phyloP scores from a whole-genome alignment of 2,329 filamentous ascomycete genomes.

The Fusarium ambrosium region DNA sequence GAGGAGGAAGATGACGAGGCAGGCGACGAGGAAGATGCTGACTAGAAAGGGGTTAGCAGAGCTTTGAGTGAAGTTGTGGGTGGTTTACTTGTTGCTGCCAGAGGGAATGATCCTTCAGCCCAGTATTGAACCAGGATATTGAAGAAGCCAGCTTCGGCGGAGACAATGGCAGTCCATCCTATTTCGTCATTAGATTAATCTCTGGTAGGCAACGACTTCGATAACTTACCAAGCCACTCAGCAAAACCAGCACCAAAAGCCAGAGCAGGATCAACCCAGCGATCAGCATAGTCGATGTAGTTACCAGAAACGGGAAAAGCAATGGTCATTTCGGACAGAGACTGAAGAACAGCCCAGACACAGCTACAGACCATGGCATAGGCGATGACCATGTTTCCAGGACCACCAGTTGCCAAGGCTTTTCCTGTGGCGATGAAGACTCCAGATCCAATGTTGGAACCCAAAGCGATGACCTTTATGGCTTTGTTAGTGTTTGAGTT shows the following conservation, averaged over 20 bases:
- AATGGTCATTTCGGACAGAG: conserved; percentile 38
- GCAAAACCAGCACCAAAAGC: conserved; percentile 41
- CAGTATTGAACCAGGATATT: conserved; percentile 26
- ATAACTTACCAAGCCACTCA: conserved; percentile 37
- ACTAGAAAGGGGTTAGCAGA: neutral
- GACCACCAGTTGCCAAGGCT: conserved; percentile 34
- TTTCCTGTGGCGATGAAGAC: conserved; percentile 38
- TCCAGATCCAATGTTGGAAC: conserved; percentile 37
- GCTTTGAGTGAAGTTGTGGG: too few relatives aligned
- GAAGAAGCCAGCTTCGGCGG: conserved; percentile 34
- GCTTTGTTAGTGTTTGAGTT: neutral
- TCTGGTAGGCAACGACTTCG: neutral
- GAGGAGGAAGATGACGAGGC: conserved; percentile 30
- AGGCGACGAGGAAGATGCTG: conserved; percentile 25
- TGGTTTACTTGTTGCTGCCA: conserved; percentile 15
- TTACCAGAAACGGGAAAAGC: conserved; percentile 37
- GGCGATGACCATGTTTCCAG: conserved; percentile 38
- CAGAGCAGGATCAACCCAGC: conserved; percentile 39
- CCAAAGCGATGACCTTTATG: conserved; percentile 34
- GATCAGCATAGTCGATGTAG: conserved; percentile 38
- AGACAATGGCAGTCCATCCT: conserved; percentile 38
- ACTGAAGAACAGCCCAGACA: conserved; percentile 37
- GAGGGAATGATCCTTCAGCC: conserved; percentile 25
- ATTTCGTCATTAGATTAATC: neutral
- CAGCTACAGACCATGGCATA: conserved; percentile 33